Percentiles rank a stretch among this genome's conserved stretches.
Conservation (phyloP, 345 rosid genomes). For the Gossypium rotundifolium region DNA sequence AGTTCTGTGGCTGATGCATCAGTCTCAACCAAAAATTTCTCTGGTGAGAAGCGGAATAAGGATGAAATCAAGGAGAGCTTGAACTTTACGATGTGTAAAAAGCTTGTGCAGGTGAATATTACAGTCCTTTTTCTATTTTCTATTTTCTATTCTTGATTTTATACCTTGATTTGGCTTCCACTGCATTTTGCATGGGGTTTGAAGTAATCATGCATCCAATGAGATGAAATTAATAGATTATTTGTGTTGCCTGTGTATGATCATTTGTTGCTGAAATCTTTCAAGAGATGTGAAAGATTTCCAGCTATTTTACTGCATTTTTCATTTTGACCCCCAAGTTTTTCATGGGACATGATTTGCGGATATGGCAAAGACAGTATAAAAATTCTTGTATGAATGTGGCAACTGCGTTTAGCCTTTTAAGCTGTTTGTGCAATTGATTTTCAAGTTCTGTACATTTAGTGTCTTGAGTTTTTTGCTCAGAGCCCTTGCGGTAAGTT, state of each 20-base stretch:
- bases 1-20: conserved; percentile 37
- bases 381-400: not conserved
- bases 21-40: conserved; percentile 23
- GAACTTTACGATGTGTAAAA: conserved; percentile 82
- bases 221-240: not conserved
- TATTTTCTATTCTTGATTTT: not conserved
- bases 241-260: not conserved
- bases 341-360: not conserved
- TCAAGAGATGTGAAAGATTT: not conserved
- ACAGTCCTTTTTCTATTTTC: not conserved
- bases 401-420: not conserved
- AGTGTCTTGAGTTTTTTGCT: not conserved
- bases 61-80: conserved; percentile 55
- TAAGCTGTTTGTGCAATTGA: not conserved
- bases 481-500: too few relatives aligned
- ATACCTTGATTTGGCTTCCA: not conserved
- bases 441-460: not conserved
- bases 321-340: not conserved
- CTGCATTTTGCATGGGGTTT: not conserved
- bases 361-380: not conserved
- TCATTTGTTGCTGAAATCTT: not conserved
- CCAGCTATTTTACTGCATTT: not conserved
- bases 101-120: conserved; percentile 76
- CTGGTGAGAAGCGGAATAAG: conserved; percentile 34
- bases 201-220: not conserved